Conservation (phyloP, 2,329 filamentous ascomycete genomes). For the Claviceps quebecensis region DNA sequence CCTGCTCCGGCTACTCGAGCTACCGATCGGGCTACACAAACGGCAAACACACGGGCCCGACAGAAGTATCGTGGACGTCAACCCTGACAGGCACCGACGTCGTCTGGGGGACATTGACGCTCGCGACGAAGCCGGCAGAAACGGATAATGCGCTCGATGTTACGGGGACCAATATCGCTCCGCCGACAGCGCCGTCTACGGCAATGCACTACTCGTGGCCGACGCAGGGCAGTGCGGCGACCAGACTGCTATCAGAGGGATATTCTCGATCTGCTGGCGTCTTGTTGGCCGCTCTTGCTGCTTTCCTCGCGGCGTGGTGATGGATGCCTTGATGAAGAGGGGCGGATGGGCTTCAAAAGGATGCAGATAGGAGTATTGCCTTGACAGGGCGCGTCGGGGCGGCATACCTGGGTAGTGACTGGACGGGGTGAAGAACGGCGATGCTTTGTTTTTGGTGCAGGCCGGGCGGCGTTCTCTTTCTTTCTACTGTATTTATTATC, state of each 20-base stretch:
- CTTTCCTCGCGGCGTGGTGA: background rate
- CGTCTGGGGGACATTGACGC: constrained; percentile 30
- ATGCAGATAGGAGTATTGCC: background rate
- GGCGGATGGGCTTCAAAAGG: background rate
- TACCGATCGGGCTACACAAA: constrained; percentile 24
- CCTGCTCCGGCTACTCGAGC: constrained; percentile 35
- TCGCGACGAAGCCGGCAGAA: constrained; percentile 22
- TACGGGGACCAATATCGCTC: constrained; percentile 9
- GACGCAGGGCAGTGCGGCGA: constrained; percentile 1
- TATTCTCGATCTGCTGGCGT: background rate
- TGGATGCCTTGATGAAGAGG: no score
- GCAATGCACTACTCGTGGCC: constrained; percentile 4
- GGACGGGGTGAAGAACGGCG: no score
- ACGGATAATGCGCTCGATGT: constrained; percentile 15
- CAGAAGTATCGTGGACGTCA: constrained; percentile 29
- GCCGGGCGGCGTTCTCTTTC: no score
- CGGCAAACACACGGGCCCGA: constrained; percentile 26
- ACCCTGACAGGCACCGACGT: constrained; percentile 28
- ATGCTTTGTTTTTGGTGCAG: no score
- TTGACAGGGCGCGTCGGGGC: background rate
- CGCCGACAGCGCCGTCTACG: constrained; percentile 7
- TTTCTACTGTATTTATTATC: no score
- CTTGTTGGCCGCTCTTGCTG: background rate
- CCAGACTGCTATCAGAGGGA: background rate
- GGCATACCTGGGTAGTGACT: no score